Percentiles rank a stretch among this genome's conserved stretches.
Evolutionary conservation across 2,329 filamentous ascomycete species (phyloP).

Genomic region (Colletotrichum salicis): DNA sequence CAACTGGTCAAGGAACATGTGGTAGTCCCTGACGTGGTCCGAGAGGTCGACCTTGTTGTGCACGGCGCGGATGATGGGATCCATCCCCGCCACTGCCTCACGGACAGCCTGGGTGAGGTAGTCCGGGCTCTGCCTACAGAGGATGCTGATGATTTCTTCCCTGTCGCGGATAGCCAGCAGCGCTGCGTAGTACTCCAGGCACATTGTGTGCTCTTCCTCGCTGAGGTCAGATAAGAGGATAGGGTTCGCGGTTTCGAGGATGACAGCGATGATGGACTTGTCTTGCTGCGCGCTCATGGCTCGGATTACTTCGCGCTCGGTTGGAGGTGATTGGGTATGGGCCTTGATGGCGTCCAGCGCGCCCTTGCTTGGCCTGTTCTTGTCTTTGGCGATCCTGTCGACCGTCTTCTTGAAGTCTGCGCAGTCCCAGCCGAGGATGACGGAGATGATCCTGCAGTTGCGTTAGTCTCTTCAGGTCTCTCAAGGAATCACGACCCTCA

Average conservation of each 20-base stretch:
- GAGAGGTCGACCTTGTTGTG: constrained; percentile 79
- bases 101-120: constrained; percentile 75
- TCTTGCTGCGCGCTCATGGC: constrained; percentile 60
- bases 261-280: constrained; percentile 73
- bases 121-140: constrained; percentile 78
- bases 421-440: constrained; percentile 78
- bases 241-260: constrained; percentile 67
- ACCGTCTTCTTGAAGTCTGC: constrained; percentile 74
- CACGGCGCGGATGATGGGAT: constrained; percentile 77
- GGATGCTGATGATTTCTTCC: constrained; percentile 72
- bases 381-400: constrained; percentile 72
- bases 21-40: constrained; percentile 73
- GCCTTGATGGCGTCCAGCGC: constrained; percentile 70
- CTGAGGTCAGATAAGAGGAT: constrained; percentile 59
- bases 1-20: constrained; percentile 77
- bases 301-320: constrained; percentile 69
- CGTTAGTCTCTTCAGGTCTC: constrained; percentile 26
- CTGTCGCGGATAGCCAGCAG: constrained; percentile 79
- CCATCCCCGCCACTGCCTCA: constrained; percentile 74
- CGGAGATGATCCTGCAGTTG: constrained; percentile 72
- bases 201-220: constrained; percentile 70
- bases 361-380: constrained; percentile 67
- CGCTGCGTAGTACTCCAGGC: constrained; percentile 76
- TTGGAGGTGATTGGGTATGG: constrained; percentile 63
- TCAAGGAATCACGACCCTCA: no score